Conservation (phyloP, 345 rosid species). For the Eucalyptus sp. region DNA sequence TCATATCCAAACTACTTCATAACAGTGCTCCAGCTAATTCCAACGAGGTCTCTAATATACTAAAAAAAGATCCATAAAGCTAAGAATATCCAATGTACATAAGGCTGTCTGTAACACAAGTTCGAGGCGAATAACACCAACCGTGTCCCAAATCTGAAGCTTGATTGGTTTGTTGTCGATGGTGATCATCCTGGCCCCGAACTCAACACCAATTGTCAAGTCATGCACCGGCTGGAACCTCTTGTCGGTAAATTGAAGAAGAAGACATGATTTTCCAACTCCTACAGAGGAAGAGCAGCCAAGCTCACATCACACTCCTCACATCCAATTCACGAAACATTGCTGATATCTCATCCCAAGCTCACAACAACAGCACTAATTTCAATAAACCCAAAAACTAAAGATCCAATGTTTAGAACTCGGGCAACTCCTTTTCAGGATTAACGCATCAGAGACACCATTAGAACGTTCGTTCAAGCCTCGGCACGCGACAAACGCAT, state of each 20-base stretch:
- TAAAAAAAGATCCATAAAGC: background rate
- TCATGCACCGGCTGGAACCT: constrained; percentile 97
- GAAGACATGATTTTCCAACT: constrained; percentile 94
- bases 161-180: constrained; percentile 88
- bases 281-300: constrained; percentile 21
- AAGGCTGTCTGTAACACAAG: background rate
- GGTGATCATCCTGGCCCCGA: constrained; percentile 95
- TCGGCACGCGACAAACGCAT: background rate
- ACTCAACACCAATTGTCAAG: constrained; percentile 91
- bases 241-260: constrained; percentile 95
- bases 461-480: background rate
- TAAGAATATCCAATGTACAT: background rate
- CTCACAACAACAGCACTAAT: background rate
- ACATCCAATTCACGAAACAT: background rate
- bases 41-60: background rate
- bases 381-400: background rate
- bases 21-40: background rate
- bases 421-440: background rate
- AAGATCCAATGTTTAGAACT: background rate
- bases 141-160: constrained; percentile 99
- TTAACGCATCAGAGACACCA: background rate
- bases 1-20: background rate
- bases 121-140: constrained; percentile 3
- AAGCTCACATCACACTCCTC: background rate
- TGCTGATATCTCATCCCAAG: background rate